Conservation (phyloP, 2,329 filamentous ascomycete species). For the Ambrosiella beaveri region DNA sequence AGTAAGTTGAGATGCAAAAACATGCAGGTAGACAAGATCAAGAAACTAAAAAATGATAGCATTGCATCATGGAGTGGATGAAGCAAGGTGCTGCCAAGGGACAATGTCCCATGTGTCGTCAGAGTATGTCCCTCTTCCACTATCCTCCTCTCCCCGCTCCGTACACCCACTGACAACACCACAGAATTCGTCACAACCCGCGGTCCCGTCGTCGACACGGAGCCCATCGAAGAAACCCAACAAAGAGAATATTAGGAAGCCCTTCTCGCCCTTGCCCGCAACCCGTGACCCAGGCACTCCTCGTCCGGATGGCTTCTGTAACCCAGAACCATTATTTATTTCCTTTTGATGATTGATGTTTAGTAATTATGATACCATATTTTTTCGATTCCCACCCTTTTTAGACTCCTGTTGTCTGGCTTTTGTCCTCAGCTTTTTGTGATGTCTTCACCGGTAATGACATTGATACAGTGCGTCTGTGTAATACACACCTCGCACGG, state of each 20-base stretch:
- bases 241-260: neutral
- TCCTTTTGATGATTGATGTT: neutral
- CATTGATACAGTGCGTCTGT: neutral
- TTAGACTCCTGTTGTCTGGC: neutral
- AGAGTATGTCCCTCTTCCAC: slow-evolving; percentile 42
- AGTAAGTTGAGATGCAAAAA: slow-evolving; percentile 33
- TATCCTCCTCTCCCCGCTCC: neutral
- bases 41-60: slow-evolving; percentile 31
- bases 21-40: neutral
- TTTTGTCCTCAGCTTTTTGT: neutral
- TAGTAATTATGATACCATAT: neutral
- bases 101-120: slow-evolving; percentile 94
- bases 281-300: neutral
- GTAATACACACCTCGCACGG: slow-evolving; percentile 1
- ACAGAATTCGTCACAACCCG: slow-evolving; percentile 5
- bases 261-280: neutral
- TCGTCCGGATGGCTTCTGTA: neutral
- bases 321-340: neutral
- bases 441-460: neutral
- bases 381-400: neutral
- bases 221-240: neutral
- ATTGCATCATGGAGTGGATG: slow-evolving; percentile 93
- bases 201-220: neutral
- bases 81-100: slow-evolving; percentile 86
- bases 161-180: neutral